Percentiles rank a stretch among this genome's conserved stretches.
Conservation (phyloP, 108 stramenopile species). For the Fistulifera solaris region DNA sequence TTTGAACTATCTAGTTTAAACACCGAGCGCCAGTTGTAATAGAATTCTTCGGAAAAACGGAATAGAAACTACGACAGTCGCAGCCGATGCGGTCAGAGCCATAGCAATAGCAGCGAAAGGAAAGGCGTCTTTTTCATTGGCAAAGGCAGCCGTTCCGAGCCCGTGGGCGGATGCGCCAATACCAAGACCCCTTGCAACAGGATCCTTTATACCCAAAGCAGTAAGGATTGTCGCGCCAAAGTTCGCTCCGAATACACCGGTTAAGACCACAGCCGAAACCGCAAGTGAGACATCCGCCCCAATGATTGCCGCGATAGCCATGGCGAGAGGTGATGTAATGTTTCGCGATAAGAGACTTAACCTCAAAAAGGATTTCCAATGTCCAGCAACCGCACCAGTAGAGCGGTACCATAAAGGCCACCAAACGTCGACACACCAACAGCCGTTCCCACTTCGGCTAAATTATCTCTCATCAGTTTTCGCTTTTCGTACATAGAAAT, state of each 20-base stretch:
- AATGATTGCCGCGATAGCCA: constrained; percentile 79
- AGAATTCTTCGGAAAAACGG: constrained; percentile 42
- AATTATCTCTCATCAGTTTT: constrained; percentile 61
- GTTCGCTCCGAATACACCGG: constrained; percentile 88
- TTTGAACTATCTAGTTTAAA: no score
- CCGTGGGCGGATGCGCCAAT: constrained; percentile 91
- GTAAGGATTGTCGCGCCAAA: constrained; percentile 75
- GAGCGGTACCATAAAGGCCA: constrained; percentile 66
- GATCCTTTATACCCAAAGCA: constrained; percentile 65
- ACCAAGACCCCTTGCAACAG: constrained; percentile 78
- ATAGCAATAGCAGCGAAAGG: constrained; percentile 88
- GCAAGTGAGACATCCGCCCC: constrained; percentile 78
- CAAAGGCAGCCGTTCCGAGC: constrained; percentile 83
- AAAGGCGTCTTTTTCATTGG: constrained; percentile 85
- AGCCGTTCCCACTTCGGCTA: constrained; percentile 49
- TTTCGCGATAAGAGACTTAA: constrained; percentile 64
- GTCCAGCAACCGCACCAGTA: constrained; percentile 33
- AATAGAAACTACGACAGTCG: constrained; percentile 61
- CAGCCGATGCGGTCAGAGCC: constrained; percentile 73
- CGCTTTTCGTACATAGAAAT: constrained; percentile 68
- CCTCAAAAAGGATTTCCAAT: constrained; percentile 41
- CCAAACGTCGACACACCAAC: constrained; percentile 52
- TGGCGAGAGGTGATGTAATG: constrained; percentile 83
- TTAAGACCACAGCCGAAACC: constrained; percentile 79
- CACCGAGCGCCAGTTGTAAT: constrained; percentile 49